Evolutionary conservation across 306 rosid species (phyloP).

Genomic region (Cajanus cajan): DNA sequence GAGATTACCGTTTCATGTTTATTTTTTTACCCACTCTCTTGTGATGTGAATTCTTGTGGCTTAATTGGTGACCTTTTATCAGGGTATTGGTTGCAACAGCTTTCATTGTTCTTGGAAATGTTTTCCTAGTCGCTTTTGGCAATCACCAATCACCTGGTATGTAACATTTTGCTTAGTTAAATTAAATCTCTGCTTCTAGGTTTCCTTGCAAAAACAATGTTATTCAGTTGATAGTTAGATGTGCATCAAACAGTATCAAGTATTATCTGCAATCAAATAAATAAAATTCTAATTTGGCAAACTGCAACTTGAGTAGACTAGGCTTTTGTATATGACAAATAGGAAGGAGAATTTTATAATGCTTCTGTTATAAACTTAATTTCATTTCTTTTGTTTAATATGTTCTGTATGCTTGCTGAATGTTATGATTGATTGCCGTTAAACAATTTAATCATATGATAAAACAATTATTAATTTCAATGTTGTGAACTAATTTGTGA

Average conservation of each 20-base stretch:
- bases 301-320: not conserved
- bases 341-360: constrained; percentile 4
- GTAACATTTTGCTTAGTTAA: constrained; percentile 11
- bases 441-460: constrained; percentile 2
- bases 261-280: not conserved
- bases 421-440: not conserved
- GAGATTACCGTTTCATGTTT: constrained; percentile 26
- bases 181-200: not conserved
- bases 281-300: not conserved
- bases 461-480: not conserved
- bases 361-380: constrained; percentile 2
- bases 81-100: constrained; percentile 96
- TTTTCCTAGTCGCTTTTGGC: constrained; percentile 95
- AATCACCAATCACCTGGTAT: constrained; percentile 99
- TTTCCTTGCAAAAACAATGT: not conserved
- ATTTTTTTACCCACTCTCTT: not conserved
- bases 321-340: not conserved
- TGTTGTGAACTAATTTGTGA: constrained; percentile 26
- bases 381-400: not conserved
- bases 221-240: constrained; percentile 5
- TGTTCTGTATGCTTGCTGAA: constrained; percentile 2
- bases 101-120: constrained; percentile 92
- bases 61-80: constrained; percentile 33
- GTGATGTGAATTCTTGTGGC: not conserved
- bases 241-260: not conserved